phyloP scores from a whole-genome alignment of 2,329 filamentous ascomycete genomes.

The Colletotrichum gloeosporioides region DNA sequence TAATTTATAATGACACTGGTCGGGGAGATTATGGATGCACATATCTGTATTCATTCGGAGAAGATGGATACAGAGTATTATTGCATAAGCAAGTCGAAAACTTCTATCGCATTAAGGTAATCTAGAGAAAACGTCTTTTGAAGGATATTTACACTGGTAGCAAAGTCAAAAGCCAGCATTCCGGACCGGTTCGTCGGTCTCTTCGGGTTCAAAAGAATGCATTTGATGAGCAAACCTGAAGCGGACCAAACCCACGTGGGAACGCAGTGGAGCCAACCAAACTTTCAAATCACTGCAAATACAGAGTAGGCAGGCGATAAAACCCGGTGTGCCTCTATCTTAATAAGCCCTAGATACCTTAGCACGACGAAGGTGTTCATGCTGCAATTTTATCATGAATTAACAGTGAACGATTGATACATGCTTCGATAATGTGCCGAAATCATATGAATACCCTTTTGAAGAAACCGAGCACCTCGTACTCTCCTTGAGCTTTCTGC shows the following conservation, averaged over 20 bases:
- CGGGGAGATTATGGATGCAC: not conserved
- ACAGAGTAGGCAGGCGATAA: not conserved
- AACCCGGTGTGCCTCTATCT: not conserved
- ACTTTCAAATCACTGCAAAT: not conserved
- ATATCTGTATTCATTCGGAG: not conserved
- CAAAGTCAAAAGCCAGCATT: not conserved
- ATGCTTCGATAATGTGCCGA: not conserved
- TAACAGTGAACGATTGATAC: not conserved
- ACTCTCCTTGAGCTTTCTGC: not conserved
- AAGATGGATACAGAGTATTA: not conserved
- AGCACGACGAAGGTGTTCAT: not conserved
- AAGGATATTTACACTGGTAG: not conserved
- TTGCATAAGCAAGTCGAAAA: not conserved
- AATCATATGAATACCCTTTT: not conserved
- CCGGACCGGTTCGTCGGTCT: not conserved
- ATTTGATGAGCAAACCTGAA: not conserved
- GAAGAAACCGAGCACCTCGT: not conserved
- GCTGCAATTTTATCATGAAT: accelerated
- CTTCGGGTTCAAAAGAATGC: not conserved
- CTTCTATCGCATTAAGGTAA: not conserved
- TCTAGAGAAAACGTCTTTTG: not conserved
- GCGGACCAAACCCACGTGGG: not conserved
- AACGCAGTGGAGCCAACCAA: not conserved
- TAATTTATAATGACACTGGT: not conserved
- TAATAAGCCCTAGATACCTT: not conserved